Evolutionary conservation across 73 alveolate genomes (phyloP).

Genomic region (Stentor roeselii): DNA sequence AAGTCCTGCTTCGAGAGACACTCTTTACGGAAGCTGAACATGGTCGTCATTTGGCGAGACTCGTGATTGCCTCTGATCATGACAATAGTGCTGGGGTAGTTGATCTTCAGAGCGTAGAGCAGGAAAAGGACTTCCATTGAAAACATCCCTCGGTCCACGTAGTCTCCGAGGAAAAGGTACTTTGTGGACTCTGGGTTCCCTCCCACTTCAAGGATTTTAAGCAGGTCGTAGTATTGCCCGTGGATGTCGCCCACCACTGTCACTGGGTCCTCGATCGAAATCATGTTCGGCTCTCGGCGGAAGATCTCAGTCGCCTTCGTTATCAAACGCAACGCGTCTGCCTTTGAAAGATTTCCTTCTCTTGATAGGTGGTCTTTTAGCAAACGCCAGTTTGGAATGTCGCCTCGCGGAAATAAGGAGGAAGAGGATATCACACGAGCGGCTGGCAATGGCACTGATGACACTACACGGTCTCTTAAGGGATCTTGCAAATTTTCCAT

Average conservation of each 20-base stretch:
- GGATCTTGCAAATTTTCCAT: conserved; percentile 44
- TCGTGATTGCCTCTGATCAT: conserved; percentile 78
- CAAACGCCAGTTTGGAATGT: conserved; percentile 59
- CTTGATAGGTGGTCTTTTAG: conserved; percentile 51
- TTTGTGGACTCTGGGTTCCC: conserved; percentile 89
- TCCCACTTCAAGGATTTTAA: conserved; percentile 91
- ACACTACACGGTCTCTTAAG: conserved; percentile 35
- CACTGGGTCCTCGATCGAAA: conserved; percentile 76
- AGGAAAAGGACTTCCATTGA: conserved; percentile 75
- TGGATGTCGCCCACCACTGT: conserved; percentile 94
- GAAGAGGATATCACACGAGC: conserved; percentile 31
- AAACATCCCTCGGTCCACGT: conserved; percentile 83
- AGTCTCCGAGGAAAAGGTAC: conserved; percentile 94
- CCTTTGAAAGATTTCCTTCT: conserved; percentile 64
- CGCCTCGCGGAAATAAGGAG: conserved; percentile 33
- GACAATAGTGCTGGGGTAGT: conserved; percentile 71
- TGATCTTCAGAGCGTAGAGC: conserved; percentile 73
- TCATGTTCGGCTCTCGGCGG: conserved; percentile 77
- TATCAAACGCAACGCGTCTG: conserved; percentile 36
- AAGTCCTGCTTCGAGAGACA: conserved; percentile 82
- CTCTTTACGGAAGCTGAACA: conserved; percentile 90
- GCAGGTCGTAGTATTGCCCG: conserved; percentile 90
- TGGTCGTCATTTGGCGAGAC: conserved; percentile 43
- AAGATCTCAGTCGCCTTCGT: conserved; percentile 22
- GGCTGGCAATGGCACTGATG: conserved; percentile 43